Evolutionary conservation across 306 rosid genomes (phyloP).

Genomic region (Prunus mongolica): DNA sequence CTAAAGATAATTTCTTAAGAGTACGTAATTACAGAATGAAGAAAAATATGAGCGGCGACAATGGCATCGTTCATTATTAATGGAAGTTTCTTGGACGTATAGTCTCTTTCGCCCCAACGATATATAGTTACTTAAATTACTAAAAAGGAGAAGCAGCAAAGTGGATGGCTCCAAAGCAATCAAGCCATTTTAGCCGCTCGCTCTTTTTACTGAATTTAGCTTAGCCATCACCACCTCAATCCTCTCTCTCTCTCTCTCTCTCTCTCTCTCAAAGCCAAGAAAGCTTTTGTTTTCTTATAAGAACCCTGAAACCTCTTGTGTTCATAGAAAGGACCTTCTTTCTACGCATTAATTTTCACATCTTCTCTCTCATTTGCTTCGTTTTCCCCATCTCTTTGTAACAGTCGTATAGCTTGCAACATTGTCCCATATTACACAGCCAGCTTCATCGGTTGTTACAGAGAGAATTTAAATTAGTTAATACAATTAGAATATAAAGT

Average conservation of each 20-base stretch:
- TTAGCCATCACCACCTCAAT: slow-evolving; percentile 20
- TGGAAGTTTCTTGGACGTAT: not conserved
- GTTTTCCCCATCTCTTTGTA: slow-evolving; percentile 48
- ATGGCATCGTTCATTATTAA: not conserved
- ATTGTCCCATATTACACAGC: not conserved
- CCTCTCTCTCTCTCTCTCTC: not conserved
- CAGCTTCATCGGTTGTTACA: slow-evolving; percentile 29
- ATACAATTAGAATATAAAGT: not conserved
- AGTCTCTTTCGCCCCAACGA: not conserved
- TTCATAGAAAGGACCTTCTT: slow-evolving; percentile 7
- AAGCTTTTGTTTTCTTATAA: slow-evolving; percentile 29
- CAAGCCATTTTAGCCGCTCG: slow-evolving; percentile 39
- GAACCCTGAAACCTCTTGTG: slow-evolving; percentile 1
- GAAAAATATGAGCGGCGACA: not conserved
- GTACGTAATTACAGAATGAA: not conserved
- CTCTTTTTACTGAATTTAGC: slow-evolving; percentile 16
- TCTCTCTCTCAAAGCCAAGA: too few relatives aligned
- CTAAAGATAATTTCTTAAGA: not conserved
- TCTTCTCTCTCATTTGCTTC: slow-evolving; percentile 43
- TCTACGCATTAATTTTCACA: not conserved
- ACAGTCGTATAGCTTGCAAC: slow-evolving; percentile 26
- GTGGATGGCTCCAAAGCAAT: slow-evolving; percentile 43
- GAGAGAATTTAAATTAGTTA: not conserved
- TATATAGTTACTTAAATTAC: not conserved
- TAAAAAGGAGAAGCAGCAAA: not conserved